Conservation (phyloP, 306 rosid genomes). For the Ormosia emarginata region DNA sequence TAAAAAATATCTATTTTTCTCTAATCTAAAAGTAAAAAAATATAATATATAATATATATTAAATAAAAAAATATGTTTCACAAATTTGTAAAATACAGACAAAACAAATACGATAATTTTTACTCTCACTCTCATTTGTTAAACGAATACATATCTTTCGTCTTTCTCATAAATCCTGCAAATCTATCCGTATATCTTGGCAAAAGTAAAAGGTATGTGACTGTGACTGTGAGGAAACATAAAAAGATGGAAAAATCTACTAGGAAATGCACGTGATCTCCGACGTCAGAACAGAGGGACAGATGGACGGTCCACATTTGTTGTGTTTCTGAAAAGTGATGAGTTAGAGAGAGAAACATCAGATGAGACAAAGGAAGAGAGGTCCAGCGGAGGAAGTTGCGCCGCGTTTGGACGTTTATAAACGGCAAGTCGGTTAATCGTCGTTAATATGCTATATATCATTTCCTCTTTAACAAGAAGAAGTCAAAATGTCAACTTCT, state of each 20-base stretch:
- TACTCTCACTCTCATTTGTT: too few species aligned
- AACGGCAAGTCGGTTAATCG: constrained; percentile 52
- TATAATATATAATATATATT: too few species aligned
- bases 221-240: neutral
- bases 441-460: constrained; percentile 37
- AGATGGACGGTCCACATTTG: constrained; percentile 37
- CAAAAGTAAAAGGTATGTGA: constrained; percentile 28
- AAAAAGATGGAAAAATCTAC: constrained; percentile 35
- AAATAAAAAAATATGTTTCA: too few species aligned
- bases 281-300: neutral
- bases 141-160: too few species aligned
- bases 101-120: too few species aligned
- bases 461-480: neutral
- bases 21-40: too few species aligned
- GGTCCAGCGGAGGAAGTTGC: constrained; percentile 28
- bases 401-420: constrained; percentile 20
- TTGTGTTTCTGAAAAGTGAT: neutral
- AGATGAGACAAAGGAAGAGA: neutral
- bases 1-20: too few species aligned
- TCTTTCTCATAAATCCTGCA: too few species aligned
- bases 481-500: constrained; percentile 14
- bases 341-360: neutral
- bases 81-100: too few species aligned
- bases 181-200: neutral
- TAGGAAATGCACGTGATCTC: neutral